phyloP scores from a whole-genome alignment of 495 filamentous ascomycete species.

The Neurospora intermedia region DNA sequence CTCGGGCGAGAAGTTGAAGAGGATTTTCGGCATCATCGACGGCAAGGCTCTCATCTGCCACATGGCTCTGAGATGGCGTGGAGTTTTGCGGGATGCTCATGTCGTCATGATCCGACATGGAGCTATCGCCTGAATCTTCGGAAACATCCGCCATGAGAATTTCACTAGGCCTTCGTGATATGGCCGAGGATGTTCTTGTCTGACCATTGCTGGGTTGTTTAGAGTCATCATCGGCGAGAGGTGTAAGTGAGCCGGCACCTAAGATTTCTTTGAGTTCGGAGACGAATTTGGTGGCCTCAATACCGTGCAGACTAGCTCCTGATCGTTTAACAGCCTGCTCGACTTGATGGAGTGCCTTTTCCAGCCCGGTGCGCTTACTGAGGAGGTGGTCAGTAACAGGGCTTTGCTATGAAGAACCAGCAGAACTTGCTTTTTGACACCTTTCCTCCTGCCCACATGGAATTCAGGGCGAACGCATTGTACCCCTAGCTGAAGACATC shows the following conservation, averaged over 20 bases:
- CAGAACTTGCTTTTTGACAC: slow-evolving; percentile 56
- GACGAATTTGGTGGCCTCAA: slow-evolving; percentile 45
- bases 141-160: slow-evolving; percentile 19
- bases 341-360: slow-evolving; percentile 63
- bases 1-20: slow-evolving; percentile 56
- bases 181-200: background rate
- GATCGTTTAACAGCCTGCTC: slow-evolving; percentile 61
- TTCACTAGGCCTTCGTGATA: slow-evolving; percentile 8
- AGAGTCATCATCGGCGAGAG: background rate
- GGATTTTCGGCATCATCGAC: slow-evolving; percentile 68
- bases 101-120: slow-evolving; percentile 20
- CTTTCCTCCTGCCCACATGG: slow-evolving; percentile 61
- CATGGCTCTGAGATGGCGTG: slow-evolving; percentile 21
- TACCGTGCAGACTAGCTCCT: slow-evolving; percentile 33
- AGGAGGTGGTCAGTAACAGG: background rate
- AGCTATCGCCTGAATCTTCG: slow-evolving; percentile 22
- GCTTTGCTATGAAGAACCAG: background rate
- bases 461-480: slow-evolving; percentile 59
- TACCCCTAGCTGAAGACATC: slow-evolving; percentile 45
- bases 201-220: slow-evolving; percentile 3
- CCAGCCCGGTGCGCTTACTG: slow-evolving; percentile 62
- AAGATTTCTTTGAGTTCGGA: slow-evolving; percentile 46
- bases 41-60: slow-evolving; percentile 33
- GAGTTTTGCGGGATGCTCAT: slow-evolving; percentile 19
- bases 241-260: slow-evolving; percentile 16